A percentile compares a stretch with the other conserved stretches of the same genome.
Evolutionary conservation across 192 early-diverging fungal genomes (phyloP).

Genomic region (Entomortierella parvispora): DNA sequence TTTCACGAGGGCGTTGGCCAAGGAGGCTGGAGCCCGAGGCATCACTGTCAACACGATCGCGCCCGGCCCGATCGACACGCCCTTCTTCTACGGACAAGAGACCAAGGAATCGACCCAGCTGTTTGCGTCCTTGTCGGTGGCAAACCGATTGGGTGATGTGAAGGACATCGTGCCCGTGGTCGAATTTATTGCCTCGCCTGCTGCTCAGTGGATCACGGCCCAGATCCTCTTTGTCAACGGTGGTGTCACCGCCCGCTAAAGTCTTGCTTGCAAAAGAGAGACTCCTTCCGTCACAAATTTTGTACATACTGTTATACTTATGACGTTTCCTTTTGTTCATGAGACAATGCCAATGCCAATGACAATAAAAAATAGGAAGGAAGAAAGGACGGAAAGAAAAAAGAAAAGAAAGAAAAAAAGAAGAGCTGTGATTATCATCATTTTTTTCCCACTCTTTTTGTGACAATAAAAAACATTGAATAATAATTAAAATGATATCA

Average conservation of each 20-base stretch:
- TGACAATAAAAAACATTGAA: no score
- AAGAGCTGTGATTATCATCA: no score
- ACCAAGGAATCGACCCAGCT: conserved; percentile 34
- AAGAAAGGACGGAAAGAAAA: no score
- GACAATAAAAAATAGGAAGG: no score
- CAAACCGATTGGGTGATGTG: conserved; percentile 36
- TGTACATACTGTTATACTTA: no score
- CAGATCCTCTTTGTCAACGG: conserved; percentile 55
- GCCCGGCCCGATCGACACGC: conserved; percentile 52
- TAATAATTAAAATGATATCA: no score
- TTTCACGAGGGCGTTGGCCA: conserved; percentile 45
- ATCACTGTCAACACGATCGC: conserved; percentile 55
- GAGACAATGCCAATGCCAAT: no score
- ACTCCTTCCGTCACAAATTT: no score
- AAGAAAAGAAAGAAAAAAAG: no score
- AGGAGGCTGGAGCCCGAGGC: conserved; percentile 42
- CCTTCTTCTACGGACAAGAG: conserved; percentile 53
- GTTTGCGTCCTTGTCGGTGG: conserved; percentile 19
- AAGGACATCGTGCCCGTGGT: conserved; percentile 50
- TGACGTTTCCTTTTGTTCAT: no score
- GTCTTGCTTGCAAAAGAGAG: no score
- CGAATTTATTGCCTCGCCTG: conserved; percentile 52
- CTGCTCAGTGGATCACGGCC: conserved; percentile 46
- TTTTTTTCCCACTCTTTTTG: no score
- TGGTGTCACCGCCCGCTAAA: conserved; percentile 44